Evolutionary conservation across 805 yeast species (phyloP), one percentile per base, ranked within the genome.

Genomic region (Torulaspora gathmanii): DNA sequence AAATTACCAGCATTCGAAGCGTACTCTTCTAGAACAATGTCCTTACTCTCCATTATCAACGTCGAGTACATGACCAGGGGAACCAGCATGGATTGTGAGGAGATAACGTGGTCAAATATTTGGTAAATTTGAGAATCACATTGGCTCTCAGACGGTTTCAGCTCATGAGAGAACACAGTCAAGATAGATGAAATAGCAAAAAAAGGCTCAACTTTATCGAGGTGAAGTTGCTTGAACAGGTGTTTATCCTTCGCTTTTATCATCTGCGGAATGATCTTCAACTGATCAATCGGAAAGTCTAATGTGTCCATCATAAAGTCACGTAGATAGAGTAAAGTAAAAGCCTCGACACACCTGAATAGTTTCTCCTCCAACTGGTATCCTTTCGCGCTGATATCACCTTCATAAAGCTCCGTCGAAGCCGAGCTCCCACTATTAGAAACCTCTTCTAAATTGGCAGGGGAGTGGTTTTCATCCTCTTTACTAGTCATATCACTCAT

Each of bases 261-360:
- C 2, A 90, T 54, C 3, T 77, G 73, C 0, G 95, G 89, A 3
- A 93, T 77, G 16, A 90, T 63, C 15, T 68, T 63, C 46, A 89
- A 66, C 45, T 86, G 89, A 42, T 74, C 76, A 9, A 87, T 63
- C 0, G 95, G 75, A 7, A 85, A 76, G 22, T 75, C 74, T 33
- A 91, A 72, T 17, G 79, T 75, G 4, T 82, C 75, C 63, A 86
- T 72, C 95, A 91, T 84, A 60, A 80, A 93, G 64, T 91, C 99
- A 38, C 98, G 71, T 34, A 93, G 65, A 58, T 80, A 85, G 42
- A 68, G 52, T 7, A 84, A 52, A 0, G 93, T 72, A 37, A 88
- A 67, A 25, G 66, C 60, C 44, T 80, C 82, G 40, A 90, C 66
- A 5, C 80, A 56, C 16, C 57, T 57, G 46, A 70, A 75, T 2